phyloP scores from a whole-genome alignment of 73 alveolate genomes.

The Symbiodinium pilosum region DNA sequence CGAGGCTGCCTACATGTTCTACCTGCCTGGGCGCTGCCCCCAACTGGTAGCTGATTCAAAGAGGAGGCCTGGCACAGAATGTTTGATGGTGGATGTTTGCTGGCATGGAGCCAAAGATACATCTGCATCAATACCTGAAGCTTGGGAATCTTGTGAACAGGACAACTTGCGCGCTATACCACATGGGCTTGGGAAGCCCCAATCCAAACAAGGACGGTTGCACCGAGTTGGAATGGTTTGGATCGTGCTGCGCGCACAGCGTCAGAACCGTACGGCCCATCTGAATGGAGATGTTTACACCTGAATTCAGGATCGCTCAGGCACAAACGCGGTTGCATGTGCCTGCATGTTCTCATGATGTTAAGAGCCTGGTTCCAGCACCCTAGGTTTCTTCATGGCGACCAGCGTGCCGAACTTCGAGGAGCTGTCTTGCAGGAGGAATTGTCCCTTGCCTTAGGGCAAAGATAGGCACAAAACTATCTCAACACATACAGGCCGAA shows the following conservation, averaged over 20 bases:
- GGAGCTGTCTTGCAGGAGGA: slow-evolving; percentile 95
- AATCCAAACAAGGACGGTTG: slow-evolving; percentile 4
- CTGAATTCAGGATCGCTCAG: neutral
- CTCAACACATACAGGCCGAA: neutral
- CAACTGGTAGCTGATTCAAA: slow-evolving; percentile 71
- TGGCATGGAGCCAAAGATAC: too few species aligned
- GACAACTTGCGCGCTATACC: too few species aligned
- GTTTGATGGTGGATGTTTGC: too few species aligned
- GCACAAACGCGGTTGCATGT: too few species aligned
- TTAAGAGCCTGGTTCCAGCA: slow-evolving; percentile 90
- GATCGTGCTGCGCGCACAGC: slow-evolving; percentile 79
- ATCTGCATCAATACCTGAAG: too few species aligned
- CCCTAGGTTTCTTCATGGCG: slow-evolving; percentile 90
- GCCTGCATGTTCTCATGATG: too few species aligned
- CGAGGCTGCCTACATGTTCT: neutral
- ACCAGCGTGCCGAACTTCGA: slow-evolving; percentile 97
- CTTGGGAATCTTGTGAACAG: too few species aligned
- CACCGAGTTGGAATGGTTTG: slow-evolving; percentile 35
- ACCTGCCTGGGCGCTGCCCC: slow-evolving; percentile 82
- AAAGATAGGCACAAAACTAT: neutral
- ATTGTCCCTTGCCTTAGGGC: slow-evolving; percentile 81
- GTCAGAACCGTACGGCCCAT: slow-evolving; percentile 95
- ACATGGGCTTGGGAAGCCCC: too few species aligned
- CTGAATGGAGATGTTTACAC: slow-evolving; percentile 91
- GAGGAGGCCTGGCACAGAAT: slow-evolving; percentile 40